phyloP scores from a whole-genome alignment of 129 eudicot genomes.

The carrot (Daucus carota) region DH1_v3.0 NC_030384.2:40171501-40172000 shows the following conservation, averaged over 20 bases:
- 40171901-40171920: conserved; percentile 49
- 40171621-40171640: conserved; percentile 44
- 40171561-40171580: not conserved
- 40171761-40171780: conserved; percentile 46
- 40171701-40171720: conserved; percentile 43
- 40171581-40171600: not conserved
- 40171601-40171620: conserved; percentile 22
- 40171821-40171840: conserved; percentile 54
- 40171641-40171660: conserved; percentile 42
- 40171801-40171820: conserved; percentile 62
- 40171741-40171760: conserved; percentile 28
- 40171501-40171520: too few species aligned
- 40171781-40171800: conserved; percentile 56
- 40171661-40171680: conserved; percentile 50
- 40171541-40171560: not conserved
- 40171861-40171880: conserved; percentile 33
- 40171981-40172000: conserved; percentile 50
- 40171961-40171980: conserved; percentile 49
- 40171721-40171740: conserved; percentile 43
- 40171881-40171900: conserved; percentile 47
- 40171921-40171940: conserved; percentile 38
- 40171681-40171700: conserved; percentile 40
- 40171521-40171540: not conserved
- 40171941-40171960: conserved; percentile 30
- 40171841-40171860: conserved; percentile 31